phyloP scores from a whole-genome alignment of 2,329 filamentous ascomycete species.

The Coniella vitis region DNA sequence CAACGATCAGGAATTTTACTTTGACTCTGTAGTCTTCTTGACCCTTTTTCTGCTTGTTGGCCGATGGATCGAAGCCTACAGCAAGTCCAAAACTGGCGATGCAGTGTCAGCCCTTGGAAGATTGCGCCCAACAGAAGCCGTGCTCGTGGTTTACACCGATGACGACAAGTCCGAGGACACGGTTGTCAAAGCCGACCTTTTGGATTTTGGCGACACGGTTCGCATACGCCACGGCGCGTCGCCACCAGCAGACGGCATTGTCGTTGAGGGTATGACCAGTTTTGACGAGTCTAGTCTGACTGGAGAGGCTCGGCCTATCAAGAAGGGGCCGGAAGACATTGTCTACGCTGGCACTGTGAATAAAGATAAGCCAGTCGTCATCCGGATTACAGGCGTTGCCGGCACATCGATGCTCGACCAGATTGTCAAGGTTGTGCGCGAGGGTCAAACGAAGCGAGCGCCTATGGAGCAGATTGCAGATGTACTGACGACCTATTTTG shows the following conservation, averaged over 20 bases:
- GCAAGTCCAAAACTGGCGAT: slow-evolving; percentile 83
- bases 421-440: slow-evolving; percentile 69
- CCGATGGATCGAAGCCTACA: slow-evolving; percentile 78
- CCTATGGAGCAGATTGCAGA: slow-evolving; percentile 72
- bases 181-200: slow-evolving; percentile 53
- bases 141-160: slow-evolving; percentile 51
- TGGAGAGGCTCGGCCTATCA: slow-evolving; percentile 63
- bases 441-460: slow-evolving; percentile 69
- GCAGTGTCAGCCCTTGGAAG: slow-evolving; percentile 75
- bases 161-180: slow-evolving; percentile 31
- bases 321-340: slow-evolving; percentile 54
- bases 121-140: slow-evolving; percentile 68
- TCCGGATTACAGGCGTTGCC: slow-evolving; percentile 56
- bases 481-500: slow-evolving; percentile 67
- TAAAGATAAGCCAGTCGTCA: slow-evolving; percentile 54
- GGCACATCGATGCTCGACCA: slow-evolving; percentile 73
- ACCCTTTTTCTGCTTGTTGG: slow-evolving; percentile 77
- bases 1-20: slow-evolving; percentile 60
- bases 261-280: slow-evolving; percentile 55
- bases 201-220: slow-evolving; percentile 70
- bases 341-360: slow-evolving; percentile 73
- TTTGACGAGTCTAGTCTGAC: slow-evolving; percentile 93
- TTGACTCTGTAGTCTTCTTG: slow-evolving; percentile 87
- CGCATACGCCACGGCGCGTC: slow-evolving; percentile 72
- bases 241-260: slow-evolving; percentile 72